phyloP scores from a whole-genome alignment of 805 yeast genomes.

The Schizosaccharomyces japonicus region DNA sequence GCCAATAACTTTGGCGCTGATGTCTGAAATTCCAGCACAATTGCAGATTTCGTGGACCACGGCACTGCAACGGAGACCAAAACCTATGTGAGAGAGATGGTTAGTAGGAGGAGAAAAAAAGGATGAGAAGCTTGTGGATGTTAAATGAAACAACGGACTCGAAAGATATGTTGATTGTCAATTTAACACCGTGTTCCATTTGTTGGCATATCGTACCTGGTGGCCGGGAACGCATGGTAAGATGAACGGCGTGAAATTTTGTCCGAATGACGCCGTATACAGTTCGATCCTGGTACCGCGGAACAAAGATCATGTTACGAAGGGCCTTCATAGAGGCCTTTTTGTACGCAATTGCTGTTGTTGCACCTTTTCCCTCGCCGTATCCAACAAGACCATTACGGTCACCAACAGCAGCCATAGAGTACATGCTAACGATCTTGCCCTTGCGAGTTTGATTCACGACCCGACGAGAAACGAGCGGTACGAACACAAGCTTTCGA shows the following conservation, averaged over 20 bases:
- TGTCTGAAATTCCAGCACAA: slow-evolving; percentile 80
- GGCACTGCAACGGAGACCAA: slow-evolving; percentile 74
- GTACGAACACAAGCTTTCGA: background rate
- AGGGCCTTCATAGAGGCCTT: slow-evolving; percentile 90
- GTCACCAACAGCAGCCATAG: slow-evolving; percentile 78
- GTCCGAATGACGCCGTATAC: slow-evolving; percentile 61
- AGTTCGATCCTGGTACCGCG: slow-evolving; percentile 78
- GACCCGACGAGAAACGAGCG: slow-evolving; percentile 31
- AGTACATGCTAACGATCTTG: slow-evolving; percentile 59
- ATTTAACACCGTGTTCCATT: background rate
- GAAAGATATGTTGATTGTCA: background rate
- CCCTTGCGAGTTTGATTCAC: slow-evolving; percentile 84
- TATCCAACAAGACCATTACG: slow-evolving; percentile 79
- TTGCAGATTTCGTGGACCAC: slow-evolving; percentile 75
- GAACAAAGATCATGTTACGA: slow-evolving; percentile 55
- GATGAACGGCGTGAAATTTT: slow-evolving; percentile 68
- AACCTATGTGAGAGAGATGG: slow-evolving; percentile 7
- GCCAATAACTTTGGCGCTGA: slow-evolving; percentile 74
- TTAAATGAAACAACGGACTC: too few species aligned
- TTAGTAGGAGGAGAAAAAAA: too few species aligned
- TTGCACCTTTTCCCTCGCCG: slow-evolving; percentile 82
- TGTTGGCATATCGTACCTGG: slow-evolving; percentile 30
- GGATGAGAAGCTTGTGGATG: too few species aligned
- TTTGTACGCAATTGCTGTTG: slow-evolving; percentile 45
- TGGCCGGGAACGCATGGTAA: slow-evolving; percentile 65